Percentiles rank a stretch among this genome's conserved stretches.
Conservation (phyloP, 2,329 filamentous ascomycete genomes). For the Alternaria burnsii region DNA sequence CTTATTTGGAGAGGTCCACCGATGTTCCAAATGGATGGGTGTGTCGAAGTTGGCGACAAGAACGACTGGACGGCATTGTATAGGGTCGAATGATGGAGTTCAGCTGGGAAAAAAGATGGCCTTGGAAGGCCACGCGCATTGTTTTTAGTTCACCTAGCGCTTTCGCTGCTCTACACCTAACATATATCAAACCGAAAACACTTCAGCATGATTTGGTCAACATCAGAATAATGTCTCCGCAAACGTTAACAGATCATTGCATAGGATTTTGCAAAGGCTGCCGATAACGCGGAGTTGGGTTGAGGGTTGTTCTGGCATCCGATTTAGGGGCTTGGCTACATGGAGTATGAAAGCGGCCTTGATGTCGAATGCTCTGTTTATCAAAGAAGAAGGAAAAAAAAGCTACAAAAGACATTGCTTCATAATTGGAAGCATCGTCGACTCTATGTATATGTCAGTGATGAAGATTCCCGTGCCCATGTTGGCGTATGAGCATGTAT, state of each 20-base stretch:
- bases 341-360: conserved; percentile 28
- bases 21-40: conserved; percentile 9
- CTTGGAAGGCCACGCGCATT: conserved; percentile 18
- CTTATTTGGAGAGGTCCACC: conserved; percentile 3
- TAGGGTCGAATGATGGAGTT: conserved; percentile 27
- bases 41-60: conserved; percentile 14
- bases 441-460: not conserved
- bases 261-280: conserved; percentile 9
- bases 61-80: conserved; percentile 28
- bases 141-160: conserved; percentile 18
- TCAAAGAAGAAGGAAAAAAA: not conserved
- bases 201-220: not conserved
- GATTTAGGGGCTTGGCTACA: conserved; percentile 36
- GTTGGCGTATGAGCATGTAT: not conserved
- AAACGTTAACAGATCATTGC: conserved; percentile 15
- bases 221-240: conserved; percentile 13
- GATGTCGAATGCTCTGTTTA: conserved; percentile 34
- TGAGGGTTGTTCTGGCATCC: conserved; percentile 32
- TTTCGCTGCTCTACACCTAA: conserved; percentile 17
- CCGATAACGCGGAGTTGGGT: conserved; percentile 16
- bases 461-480: not conserved
- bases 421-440: not conserved
- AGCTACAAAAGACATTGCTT: not conserved
- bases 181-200: conserved; percentile 9
- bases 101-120: conserved; percentile 13